phyloP scores from a whole-genome alignment of 768 basidiomycete species.

The Phylloporus arenicola region DNA sequence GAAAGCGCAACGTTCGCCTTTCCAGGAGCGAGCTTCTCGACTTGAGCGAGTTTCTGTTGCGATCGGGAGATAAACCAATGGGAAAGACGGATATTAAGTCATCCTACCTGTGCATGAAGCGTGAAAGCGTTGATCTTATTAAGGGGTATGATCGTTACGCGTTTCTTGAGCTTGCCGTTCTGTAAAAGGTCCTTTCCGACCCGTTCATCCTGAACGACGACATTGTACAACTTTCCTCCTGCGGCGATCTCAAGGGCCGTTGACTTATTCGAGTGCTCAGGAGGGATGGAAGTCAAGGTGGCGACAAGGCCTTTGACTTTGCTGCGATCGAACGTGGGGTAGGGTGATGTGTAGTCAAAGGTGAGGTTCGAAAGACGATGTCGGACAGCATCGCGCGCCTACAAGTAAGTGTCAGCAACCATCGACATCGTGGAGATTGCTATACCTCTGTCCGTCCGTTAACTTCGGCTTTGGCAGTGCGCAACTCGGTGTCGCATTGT shows the following conservation, averaged over 20 bases:
- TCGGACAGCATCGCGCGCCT: conserved; percentile 68
- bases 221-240: conserved; percentile 85
- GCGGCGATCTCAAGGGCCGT: conserved; percentile 93
- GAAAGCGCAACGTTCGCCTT: conserved; percentile 87
- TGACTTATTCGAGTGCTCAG: conserved; percentile 67
- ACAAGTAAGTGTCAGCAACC: conserved; percentile 6
- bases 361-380: conserved; percentile 65
- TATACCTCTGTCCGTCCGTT: conserved; percentile 59
- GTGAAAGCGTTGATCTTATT: conserved; percentile 78
- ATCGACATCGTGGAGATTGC: background rate
- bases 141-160: conserved; percentile 90
- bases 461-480: conserved; percentile 49
- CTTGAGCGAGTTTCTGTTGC: conserved; percentile 68
- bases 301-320: conserved; percentile 93
- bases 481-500: conserved; percentile 46
- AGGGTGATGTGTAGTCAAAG: conserved; percentile 78
- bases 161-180: conserved; percentile 72
- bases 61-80: background rate
- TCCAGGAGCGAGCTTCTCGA: conserved; percentile 65
- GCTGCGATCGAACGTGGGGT: conserved; percentile 71
- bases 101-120: conserved; percentile 43
- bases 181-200: conserved; percentile 82
- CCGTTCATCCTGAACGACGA: conserved; percentile 87
- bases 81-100: background rate
- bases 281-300: conserved; percentile 72